Evolutionary conservation across 2,329 filamentous ascomycete genomes (phyloP).

Genomic region (Hymenoscyphus albidus): DNA sequence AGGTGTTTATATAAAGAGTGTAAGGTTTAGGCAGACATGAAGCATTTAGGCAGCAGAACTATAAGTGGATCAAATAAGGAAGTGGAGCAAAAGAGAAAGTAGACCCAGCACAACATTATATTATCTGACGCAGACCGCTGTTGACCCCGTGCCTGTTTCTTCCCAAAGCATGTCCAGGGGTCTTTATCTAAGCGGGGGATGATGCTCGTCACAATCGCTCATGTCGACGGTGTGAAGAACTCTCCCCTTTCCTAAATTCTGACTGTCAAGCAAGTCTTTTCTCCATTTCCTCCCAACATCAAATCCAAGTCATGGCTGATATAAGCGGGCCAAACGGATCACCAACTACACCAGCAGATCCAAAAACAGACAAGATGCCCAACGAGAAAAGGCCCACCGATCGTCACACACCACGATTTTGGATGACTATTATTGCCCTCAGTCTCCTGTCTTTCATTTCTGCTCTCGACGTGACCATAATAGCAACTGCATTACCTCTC

Average conservation of each 20-base stretch:
- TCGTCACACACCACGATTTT: slow-evolving; percentile 5
- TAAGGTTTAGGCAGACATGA: too few species aligned
- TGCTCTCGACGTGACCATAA: slow-evolving; percentile 1
- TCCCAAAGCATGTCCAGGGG: too few species aligned
- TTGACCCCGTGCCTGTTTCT: too few species aligned
- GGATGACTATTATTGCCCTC: background rate
- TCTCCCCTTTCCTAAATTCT: background rate
- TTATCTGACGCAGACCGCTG: too few species aligned
- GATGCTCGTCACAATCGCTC: too few species aligned
- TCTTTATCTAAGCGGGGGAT: too few species aligned
- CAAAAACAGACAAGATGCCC: background rate
- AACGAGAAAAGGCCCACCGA: background rate
- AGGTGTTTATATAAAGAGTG: too few species aligned
- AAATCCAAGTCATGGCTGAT: background rate
- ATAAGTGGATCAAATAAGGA: too few species aligned
- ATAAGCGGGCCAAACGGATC: background rate
- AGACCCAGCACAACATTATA: too few species aligned
- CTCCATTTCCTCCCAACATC: background rate
- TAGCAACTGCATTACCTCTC: background rate
- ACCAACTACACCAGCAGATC: background rate
- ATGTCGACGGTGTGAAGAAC: background rate
- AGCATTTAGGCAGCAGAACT: too few species aligned
- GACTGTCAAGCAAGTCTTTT: background rate
- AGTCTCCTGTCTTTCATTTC: background rate
- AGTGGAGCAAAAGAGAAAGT: too few species aligned